phyloP scores from a whole-genome alignment of 257 asterid genomes.

The Handroanthus guayacan region DNA sequence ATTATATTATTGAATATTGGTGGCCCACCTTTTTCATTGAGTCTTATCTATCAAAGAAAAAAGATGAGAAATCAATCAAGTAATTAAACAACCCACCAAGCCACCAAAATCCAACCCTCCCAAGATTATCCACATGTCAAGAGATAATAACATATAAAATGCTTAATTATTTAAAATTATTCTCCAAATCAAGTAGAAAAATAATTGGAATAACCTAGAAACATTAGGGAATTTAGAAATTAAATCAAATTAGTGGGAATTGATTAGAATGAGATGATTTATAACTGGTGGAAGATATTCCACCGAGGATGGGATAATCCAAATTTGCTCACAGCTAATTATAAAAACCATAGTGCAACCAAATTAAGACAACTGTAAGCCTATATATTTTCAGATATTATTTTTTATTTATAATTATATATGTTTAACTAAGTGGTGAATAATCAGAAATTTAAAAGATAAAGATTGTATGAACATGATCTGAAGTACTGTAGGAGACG shows the following conservation, averaged over 20 bases:
- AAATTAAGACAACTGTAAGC: too few relatives aligned
- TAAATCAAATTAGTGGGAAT: slow-evolving; percentile 41
- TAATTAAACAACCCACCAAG: slow-evolving; percentile 41
- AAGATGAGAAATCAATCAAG: slow-evolving; percentile 39
- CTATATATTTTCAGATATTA: too few relatives aligned
- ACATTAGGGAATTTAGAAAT: background rate
- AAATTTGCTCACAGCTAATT: too few relatives aligned
- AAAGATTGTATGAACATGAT: slow-evolving; percentile 37
- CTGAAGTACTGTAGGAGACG: slow-evolving; percentile 46
- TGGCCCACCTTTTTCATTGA: background rate
- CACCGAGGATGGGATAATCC: slow-evolving; percentile 46
- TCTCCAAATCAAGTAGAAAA: slow-evolving; percentile 38
- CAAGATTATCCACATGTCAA: slow-evolving; percentile 49
- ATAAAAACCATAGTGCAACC: too few relatives aligned
- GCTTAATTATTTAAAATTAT: slow-evolving; percentile 53
- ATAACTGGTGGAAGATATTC: slow-evolving; percentile 44
- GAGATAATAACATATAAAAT: slow-evolving; percentile 25
- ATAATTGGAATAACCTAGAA: slow-evolving; percentile 41
- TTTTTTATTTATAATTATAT: slow-evolving; percentile 3
- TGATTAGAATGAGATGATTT: slow-evolving; percentile 44
- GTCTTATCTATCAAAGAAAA: background rate
- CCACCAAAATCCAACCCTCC: slow-evolving; percentile 35
- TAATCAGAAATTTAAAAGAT: slow-evolving; percentile 40
- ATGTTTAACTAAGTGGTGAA: slow-evolving; percentile 50
- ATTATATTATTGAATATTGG: background rate